phyloP scores from a whole-genome alignment of 345 rosid species.

The Acer yangbiense region DNA sequence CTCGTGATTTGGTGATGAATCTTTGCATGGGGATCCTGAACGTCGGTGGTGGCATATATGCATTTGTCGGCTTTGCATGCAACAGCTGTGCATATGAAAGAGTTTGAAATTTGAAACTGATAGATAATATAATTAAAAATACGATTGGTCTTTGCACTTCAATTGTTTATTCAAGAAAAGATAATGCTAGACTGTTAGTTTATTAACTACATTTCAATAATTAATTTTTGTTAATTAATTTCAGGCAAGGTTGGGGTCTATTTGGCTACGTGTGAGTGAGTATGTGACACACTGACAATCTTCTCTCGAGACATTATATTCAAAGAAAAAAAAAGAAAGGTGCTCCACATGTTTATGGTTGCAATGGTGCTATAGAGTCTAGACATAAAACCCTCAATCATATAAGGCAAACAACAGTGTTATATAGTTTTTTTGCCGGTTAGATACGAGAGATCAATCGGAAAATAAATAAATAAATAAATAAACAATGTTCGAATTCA shows the following conservation, averaged over 20 bases:
- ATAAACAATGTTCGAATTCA: background rate
- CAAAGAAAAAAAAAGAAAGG: no score
- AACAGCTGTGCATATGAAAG: no score
- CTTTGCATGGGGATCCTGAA: background rate
- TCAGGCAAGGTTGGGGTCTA: background rate
- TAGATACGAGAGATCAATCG: background rate
- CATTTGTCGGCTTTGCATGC: background rate
- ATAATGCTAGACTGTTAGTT: background rate
- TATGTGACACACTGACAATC: no score
- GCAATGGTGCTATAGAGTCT: background rate
- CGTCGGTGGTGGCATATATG: background rate
- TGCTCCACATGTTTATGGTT: slow-evolving; percentile 1
- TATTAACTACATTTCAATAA: no score
- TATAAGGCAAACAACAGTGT: background rate
- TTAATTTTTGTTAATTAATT: background rate
- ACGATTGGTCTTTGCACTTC: background rate
- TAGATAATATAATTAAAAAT: no score
- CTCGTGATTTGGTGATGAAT: background rate
- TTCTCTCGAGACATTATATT: no score
- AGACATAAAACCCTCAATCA: background rate
- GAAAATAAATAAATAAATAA: background rate
- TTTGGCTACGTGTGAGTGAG: no score
- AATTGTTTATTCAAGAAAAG: background rate
- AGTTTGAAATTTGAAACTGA: background rate
- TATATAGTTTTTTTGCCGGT: background rate